Base-by-base conservation (phyloP, 2,329 filamentous ascomycete species). In the Drechslera avenae region DNA sequence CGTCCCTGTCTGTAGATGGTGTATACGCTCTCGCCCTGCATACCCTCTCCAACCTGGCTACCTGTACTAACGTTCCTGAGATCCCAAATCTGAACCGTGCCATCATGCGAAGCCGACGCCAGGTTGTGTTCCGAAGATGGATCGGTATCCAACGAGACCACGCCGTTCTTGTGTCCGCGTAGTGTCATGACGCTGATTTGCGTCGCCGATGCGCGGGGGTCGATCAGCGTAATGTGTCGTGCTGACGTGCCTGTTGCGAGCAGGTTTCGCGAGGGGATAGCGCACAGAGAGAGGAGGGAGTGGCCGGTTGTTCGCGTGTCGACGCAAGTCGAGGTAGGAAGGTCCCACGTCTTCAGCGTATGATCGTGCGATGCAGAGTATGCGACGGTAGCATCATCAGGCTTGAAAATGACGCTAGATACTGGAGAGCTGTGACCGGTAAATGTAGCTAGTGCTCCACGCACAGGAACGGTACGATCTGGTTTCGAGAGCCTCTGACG, bases 281-380 rank as follows among this genome's bases (percentile, higher is more conserved):
- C 86, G 57, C 86, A 83, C 5, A 97, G 80, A 23, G 87, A 91
- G 54, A 96, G 83, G 6, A 99, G 82, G 1, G 91, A 86, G 73
- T 96, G 89, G 49, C 90, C 86, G 0, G 91, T 94, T 1, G 89
- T 89, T 49, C 94, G 82, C 3, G 90, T 90, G 68, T 90, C 90
- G 34, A 97, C 91, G 52, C 90, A 83, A 21, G 81, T 79, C 46
- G 84, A 81, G 1, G 93, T 97, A 0, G 91, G 87, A 39, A 99
- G 82, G 77, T 99, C 94, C 77, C 96, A 89, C 0, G 94, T 97
- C 58, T 88, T 87, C 62, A 97, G 79, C 1, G 89, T 89, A 79
- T 96, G 92, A 77, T 99, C 95, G 77, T 90, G 89, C 14, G 91
- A 96, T 17, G 87, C 86, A 1, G 91, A 93, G 79, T 99, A 97